Evolutionary conservation across 345 rosid genomes (phyloP).

Genomic region (Sonneratia alba): DNA sequence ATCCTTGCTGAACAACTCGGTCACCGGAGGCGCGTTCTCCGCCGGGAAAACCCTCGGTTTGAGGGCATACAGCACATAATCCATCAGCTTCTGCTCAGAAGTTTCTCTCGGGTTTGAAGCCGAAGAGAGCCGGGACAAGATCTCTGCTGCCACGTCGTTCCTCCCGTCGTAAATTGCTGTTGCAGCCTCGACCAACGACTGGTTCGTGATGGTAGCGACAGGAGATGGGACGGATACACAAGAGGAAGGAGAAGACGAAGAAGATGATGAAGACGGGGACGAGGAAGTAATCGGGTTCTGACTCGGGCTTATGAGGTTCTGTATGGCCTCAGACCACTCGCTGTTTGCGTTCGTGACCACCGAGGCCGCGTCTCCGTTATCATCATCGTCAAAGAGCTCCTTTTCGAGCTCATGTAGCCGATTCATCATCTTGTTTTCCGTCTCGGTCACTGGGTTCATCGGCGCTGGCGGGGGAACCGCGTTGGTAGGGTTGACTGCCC

Average conservation of each 20-base stretch:
- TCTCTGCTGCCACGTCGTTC: conserved; percentile 49
- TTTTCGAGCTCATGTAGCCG: conserved; percentile 74
- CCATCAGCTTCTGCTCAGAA: conserved; percentile 67
- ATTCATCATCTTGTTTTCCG: conserved; percentile 66
- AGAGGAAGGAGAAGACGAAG: conserved; percentile 61
- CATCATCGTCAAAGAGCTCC: conserved; percentile 62
- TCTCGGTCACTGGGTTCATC: conserved; percentile 22
- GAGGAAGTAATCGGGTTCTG: conserved; percentile 33
- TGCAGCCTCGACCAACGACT: conserved; percentile 57
- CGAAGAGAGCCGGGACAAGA: conserved; percentile 45
- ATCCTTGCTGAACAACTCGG: conserved; percentile 51
- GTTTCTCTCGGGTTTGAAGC: conserved; percentile 39
- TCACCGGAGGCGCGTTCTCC: conserved; percentile 42
- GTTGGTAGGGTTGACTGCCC: background rate
- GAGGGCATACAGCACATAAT: conserved; percentile 51
- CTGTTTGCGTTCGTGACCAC: conserved; percentile 60
- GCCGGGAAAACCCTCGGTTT: conserved; percentile 41
- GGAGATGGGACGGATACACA: conserved; percentile 59
- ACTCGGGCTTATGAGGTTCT: conserved; percentile 36
- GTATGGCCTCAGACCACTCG: conserved; percentile 78
- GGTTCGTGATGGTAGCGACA: conserved; percentile 36
- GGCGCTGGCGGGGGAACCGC: conserved; percentile 20
- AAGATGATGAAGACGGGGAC: conserved; percentile 60
- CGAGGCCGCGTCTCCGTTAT: conserved; percentile 49
- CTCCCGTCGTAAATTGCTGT: conserved; percentile 71